Conservation (phyloP, 2,329 filamentous ascomycete species). For the Stachybotrys chlorohalonatus region DNA sequence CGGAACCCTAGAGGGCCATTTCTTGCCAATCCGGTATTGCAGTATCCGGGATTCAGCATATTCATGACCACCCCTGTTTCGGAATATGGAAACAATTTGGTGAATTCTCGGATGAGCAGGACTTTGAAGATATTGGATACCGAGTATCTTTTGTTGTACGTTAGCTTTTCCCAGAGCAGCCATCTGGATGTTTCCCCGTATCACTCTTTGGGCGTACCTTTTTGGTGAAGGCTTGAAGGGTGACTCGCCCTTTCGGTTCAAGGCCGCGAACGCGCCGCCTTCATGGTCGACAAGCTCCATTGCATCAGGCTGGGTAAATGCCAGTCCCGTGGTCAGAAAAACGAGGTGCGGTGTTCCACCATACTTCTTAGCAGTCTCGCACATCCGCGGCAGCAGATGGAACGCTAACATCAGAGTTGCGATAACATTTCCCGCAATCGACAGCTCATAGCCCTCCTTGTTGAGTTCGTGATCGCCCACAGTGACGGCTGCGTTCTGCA, state of each 20-base stretch:
- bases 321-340: constrained; percentile 16
- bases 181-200: too few species aligned
- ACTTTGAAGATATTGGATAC: constrained; percentile 18
- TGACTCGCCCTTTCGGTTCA: constrained; percentile 2
- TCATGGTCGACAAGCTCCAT: not conserved
- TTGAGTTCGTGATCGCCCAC: constrained; percentile 4
- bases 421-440: constrained; percentile 38
- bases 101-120: constrained; percentile 16
- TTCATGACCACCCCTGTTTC: constrained; percentile 21
- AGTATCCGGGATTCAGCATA: constrained; percentile 18
- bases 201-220: not conserved
- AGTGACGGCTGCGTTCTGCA: constrained; percentile 28
- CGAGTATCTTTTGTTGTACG: constrained; percentile 8
- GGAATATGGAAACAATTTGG: constrained; percentile 12
- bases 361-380: constrained; percentile 20
- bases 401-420: constrained; percentile 34
- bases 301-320: not conserved
- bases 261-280: constrained; percentile 1
- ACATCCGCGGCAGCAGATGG: constrained; percentile 32
- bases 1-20: not conserved
- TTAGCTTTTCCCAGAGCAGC: not conserved
- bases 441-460: constrained; percentile 31
- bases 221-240: not conserved
- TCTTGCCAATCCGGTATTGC: constrained; percentile 10
- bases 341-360: constrained; percentile 24